Percentiles rank a stretch among this genome's conserved stretches.
These are phyloP conservation scores for Polygonum maritimum DNA, from an alignment of 148 eudicot species.

Conservation along the genomic window DNA sequence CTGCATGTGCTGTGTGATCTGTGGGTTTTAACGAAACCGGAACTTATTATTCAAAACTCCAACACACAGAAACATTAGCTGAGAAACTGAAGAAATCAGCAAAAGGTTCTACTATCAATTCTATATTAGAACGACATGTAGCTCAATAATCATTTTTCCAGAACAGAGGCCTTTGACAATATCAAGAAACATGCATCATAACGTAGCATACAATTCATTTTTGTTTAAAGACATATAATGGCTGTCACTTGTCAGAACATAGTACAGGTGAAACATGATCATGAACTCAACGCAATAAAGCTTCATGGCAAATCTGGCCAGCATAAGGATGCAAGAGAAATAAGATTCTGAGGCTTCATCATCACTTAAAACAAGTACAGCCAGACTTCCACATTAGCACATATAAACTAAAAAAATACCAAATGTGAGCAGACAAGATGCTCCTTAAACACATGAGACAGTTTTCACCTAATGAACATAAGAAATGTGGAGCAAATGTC, in stretches of 20 bases:
- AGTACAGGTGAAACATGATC: no score
- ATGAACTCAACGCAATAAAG: background rate
- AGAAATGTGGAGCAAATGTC: background rate
- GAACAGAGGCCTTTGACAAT: background rate
- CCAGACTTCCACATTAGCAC: no score
- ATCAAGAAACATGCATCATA: background rate
- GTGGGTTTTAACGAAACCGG: conserved; percentile 9
- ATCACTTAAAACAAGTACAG: no score
- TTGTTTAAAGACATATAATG: no score
- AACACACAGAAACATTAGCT: background rate
- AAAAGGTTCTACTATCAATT: background rate
- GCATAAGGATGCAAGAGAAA: no score
- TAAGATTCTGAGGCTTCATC: no score
- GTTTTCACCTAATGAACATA: background rate
- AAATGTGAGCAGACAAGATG: background rate
- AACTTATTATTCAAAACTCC: background rate
- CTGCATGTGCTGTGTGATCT: conserved; percentile 86
- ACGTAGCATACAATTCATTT: no score
- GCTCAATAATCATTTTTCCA: background rate
- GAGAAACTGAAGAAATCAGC: background rate
- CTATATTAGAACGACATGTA: background rate
- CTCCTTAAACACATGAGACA: background rate
- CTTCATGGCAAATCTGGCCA: no score
- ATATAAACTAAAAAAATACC: no score
- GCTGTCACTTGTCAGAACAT: no score